Evolutionary conservation across 495 filamentous ascomycete species (phyloP), one percentile per base, ranked within the genome.

Genomic region (Penicillium subrubescens): DNA sequence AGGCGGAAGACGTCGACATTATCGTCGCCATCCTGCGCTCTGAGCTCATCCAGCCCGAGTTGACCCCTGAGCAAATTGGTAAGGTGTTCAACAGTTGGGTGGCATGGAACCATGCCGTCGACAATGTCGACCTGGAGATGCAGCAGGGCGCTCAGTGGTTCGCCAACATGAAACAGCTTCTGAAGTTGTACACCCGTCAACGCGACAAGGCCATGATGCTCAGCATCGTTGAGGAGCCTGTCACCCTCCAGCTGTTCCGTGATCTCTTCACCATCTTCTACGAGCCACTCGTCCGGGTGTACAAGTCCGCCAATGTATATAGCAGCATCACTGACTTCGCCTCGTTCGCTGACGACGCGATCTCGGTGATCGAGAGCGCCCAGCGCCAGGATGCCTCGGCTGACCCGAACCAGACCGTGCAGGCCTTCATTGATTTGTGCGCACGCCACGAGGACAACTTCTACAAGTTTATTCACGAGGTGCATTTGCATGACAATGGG

Each of bases 251-350:
- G 70, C 82, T 99, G 48, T 95, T 99, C 84, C 88, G 93, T 44
- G 96, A 98, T 67, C 87, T 99, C 51, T 98, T 99, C 77, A 96
- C 93, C 21, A 97, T 99, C 71, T 99, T 99, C 82, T 99, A 99
- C 77, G 95, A 99, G 73, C 95, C 95, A 0, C 86, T 99, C 11
- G 90, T 99, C 17, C 86, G 95, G 23, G 95, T 99, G 0, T 99
- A 99, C 81, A 99, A 98, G 79, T 97, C 94, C 25, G 95, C 95
- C 66, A 99, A 98, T 68, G 95, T 99, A 33, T 99, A 99, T 83
- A 93, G 87, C 79, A 92, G 88, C 73, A 92, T 99, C 63, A 99
- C 95, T 0, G 95, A 99, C 71, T 98, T 99, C 77, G 92, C 95
- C 12, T 77, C 84, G 23, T 99, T 99, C 71, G 86, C 94, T 54